Evolutionary conservation across 1,139 yeast species (phyloP), one percentile per base, ranked within the genome.

Genomic region (Geotrichum bryndzae): DNA sequence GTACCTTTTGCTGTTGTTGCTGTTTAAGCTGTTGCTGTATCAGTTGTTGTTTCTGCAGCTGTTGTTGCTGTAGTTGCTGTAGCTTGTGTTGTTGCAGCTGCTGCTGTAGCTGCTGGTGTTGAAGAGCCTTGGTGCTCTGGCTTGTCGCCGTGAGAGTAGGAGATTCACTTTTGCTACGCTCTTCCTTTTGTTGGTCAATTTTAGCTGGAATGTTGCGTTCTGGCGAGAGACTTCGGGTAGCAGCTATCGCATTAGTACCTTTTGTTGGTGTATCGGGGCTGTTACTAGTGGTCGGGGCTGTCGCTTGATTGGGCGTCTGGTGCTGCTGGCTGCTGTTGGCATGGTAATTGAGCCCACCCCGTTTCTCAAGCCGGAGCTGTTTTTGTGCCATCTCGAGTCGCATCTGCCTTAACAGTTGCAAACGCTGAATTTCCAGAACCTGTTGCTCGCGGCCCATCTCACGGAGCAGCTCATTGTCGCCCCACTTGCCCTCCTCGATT

Each of bases 401-500:
- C 53, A 46, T 55, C 31, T 55, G 58, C 29, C 58, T 33, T 13
- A 46, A 29, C 3, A 55, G 41, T 25, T 55, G 58, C 53, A 55
- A 29, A 1, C 48, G n/a, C 48, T 41, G 48, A 41, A 41, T 41
- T 41, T 15, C 22, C n/a, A 13, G 53, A n/a, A 41, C 48, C 48
- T 41, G 53, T 29, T 61, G 57, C 6, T 51, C 59, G 1, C 52
- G 58, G 23, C 66, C 61, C 45, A 66, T 54, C 46, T 70, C 73
- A 33, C 67, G 66, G 27, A 69, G 59, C 41, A 73, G 61, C 57
- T 71, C 70, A 1, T 64, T 63, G 63, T 76, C 78, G 23, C 53
- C 50, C 71, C 76, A 64, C 58, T 73, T 71, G 1, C 79, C 80
- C 27, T 68, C 67, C 53, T 73, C 77, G 33, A 77, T 74, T 53